phyloP scores from a whole-genome alignment of 2,329 filamentous ascomycete species.

The Xylariaceae sp. region DNA sequence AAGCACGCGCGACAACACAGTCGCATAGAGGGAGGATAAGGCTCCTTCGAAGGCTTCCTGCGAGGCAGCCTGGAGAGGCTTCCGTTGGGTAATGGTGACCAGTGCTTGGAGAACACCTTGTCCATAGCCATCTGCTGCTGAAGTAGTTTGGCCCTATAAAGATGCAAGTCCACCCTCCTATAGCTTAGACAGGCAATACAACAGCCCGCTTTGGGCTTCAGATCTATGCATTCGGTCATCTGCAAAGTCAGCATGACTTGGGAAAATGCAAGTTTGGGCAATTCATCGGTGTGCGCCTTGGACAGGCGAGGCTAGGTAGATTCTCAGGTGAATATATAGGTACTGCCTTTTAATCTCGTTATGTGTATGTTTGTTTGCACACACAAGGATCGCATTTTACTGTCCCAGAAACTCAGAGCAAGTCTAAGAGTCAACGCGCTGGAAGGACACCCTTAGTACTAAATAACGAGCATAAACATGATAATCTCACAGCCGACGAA shows the following conservation, averaged over 20 bases:
- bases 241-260: neutral
- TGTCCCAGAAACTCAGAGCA: too few species aligned
- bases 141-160: neutral
- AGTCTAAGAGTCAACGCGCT: too few species aligned
- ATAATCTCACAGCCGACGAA: neutral
- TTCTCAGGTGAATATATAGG: neutral
- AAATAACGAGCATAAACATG: neutral
- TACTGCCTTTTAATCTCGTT: too few species aligned
- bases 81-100: neutral
- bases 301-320: neutral
- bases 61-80: neutral
- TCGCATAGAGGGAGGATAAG: neutral
- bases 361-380: too few species aligned
- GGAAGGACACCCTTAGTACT: too few species aligned
- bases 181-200: neutral
- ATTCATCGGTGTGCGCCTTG: neutral
- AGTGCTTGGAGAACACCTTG: neutral
- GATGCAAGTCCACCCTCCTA: neutral
- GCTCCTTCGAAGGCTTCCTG: constrained; percentile 5
- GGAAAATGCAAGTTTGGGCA: neutral
- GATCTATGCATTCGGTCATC: neutral
- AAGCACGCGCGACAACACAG: too few species aligned
- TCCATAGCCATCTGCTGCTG: neutral
- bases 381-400: too few species aligned
- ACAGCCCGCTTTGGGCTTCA: neutral